phyloP scores from a whole-genome alignment of 2,329 filamentous ascomycete genomes.

The Pyrenochaeta sp. region DNA sequence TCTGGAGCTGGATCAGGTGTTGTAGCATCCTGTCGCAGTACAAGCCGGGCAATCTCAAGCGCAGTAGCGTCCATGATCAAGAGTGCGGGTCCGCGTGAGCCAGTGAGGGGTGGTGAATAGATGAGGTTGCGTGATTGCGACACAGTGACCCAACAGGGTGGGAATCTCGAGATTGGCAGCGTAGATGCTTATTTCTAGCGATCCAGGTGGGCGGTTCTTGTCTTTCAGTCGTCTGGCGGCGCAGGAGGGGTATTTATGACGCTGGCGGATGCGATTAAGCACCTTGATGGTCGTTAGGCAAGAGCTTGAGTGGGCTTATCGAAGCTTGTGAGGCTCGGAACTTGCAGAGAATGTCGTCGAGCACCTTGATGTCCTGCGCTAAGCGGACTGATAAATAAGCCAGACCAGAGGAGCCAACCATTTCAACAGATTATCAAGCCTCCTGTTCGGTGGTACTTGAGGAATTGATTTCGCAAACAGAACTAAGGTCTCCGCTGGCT shows the following conservation, averaged over 20 bases:
- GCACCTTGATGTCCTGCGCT: slow-evolving; percentile 5
- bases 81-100: neutral
- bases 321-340: slow-evolving; percentile 13
- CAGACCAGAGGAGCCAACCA: too few relatives aligned
- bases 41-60: slow-evolving; percentile 33
- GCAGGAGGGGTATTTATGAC: slow-evolving; percentile 11
- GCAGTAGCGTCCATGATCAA: slow-evolving; percentile 24
- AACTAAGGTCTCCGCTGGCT: too few relatives aligned
- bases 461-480: too few relatives aligned
- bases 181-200: slow-evolving; percentile 5
- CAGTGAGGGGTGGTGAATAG: slow-evolving; percentile 1
- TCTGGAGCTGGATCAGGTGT: slow-evolving; percentile 17
- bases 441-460: too few relatives aligned
- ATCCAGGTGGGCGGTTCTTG: slow-evolving; percentile 5
- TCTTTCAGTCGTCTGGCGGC: neutral
- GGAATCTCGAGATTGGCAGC: slow-evolving; percentile 7
- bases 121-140: neutral
- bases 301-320: slow-evolving; percentile 8
- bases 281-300: slow-evolving; percentile 27
- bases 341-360: slow-evolving; percentile 3
- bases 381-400: too few relatives aligned
- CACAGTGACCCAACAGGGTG: neutral
- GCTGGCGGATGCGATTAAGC: slow-evolving; percentile 16
- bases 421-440: too few relatives aligned
- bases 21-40: slow-evolving; percentile 31